Conservation (phyloP, 106 monocot genomes). For the Acanthochlamys bracteata region DNA sequence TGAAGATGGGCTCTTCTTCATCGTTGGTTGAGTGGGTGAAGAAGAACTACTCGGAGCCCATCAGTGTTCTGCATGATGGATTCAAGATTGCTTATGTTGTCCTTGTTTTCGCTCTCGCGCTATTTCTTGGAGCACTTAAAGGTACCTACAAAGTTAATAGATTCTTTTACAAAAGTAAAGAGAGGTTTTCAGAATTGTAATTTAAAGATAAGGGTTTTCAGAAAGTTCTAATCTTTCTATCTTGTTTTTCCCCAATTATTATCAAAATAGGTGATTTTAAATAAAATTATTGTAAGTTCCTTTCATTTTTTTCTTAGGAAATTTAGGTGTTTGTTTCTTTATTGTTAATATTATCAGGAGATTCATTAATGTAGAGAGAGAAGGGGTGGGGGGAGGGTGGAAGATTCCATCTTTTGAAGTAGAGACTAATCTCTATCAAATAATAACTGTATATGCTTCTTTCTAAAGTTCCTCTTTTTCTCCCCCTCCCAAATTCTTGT, state of each 20-base stretch:
- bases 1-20: background rate
- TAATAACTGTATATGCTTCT: too few species aligned
- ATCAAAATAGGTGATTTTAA: too few species aligned
- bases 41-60: constrained; percentile 23
- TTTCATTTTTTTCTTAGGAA: background rate
- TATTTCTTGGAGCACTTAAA: constrained; percentile 75
- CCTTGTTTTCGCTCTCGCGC: constrained; percentile 62
- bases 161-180: too few species aligned
- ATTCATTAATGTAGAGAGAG: too few species aligned
- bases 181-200: too few species aligned
- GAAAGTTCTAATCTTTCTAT: background rate
- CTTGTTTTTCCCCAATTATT: background rate
- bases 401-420: too few species aligned
- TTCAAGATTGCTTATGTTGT: constrained; percentile 38
- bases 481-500: too few species aligned
- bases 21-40: constrained; percentile 16
- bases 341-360: too few species aligned
- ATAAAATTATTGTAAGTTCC: background rate
- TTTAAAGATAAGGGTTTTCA: too few species aligned
- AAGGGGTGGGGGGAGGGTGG: too few species aligned
- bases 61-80: constrained; percentile 19
- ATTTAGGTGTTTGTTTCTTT: background rate
- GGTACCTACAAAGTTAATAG: constrained; percentile 17
- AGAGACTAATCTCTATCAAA: too few species aligned
- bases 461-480: too few species aligned